Base-by-base conservation (phyloP, 129 eudicot genomes). In the Mikania micrantha region DNA sequence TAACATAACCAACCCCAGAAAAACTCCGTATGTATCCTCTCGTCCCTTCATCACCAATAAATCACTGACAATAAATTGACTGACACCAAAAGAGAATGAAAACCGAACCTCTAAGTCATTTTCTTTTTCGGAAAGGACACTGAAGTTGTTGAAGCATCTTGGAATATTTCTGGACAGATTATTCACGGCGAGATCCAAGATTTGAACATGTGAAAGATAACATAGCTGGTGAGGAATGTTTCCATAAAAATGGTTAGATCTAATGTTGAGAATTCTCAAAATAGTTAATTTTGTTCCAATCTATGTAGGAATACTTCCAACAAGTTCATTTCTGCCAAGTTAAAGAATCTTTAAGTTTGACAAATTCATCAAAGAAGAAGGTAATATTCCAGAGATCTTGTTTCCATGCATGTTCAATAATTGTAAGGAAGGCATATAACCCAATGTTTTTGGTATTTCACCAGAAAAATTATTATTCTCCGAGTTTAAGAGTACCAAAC, bases 401-500 rank as follows among this genome's bases (percentile, higher is more conserved):
- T 50, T 50, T 10, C 15, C 29, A 9, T 13, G 27, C 28, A 49
- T 19, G 57, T 49, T 49, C 27, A 49, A 2, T 7, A 49, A 20
- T 2, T 6, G 29, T 7, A 49, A 17, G 9, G 13, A 19, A 20
- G 0, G 21, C 4, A 49, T 49, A 49, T 0, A 20, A 20, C 57
- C 57, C 1, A 49, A 5, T 49, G 57, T 20, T 20, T 1, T 20
- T 49, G 57, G 57, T 19, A 49, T 49, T 4, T 49, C 13, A 49
- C 57, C 57, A 3, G 1, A 49, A 2, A 49, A 49, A 20, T 9
- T 19, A 9, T 49, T 49, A 49, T 49, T 49, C 15, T 49, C 4
- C 57, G 21, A 21, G 21, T 49, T 19, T 49, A 49, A 49, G 29
- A 49, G 1, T 50, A 42, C 71, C 74, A 10, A 67, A 19, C 76